Conservation (phyloP, 192 early-diverging fungal genomes). For the Coemansia sp. region DNA sequence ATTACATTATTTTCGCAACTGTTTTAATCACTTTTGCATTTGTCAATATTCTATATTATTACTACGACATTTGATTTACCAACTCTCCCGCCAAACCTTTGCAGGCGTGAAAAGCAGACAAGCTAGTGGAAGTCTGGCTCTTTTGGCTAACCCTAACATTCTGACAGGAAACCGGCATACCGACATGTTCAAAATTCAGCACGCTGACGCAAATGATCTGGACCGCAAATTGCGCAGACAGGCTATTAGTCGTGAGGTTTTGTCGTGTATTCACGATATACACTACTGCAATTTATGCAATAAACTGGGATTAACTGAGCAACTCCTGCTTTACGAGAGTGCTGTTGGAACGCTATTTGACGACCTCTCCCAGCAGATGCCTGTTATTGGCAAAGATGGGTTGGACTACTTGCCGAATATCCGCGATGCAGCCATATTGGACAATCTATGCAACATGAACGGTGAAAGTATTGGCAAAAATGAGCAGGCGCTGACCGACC, state of each 20-base stretch:
- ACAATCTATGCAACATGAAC: neutral
- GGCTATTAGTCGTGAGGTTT: neutral
- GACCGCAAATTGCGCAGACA: neutral
- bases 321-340: neutral
- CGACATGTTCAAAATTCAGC: neutral
- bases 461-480: neutral
- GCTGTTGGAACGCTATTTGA: neutral
- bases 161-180: neutral
- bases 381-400: neutral
- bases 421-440: neutral
- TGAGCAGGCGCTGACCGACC: neutral
- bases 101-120: too few species aligned
- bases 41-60: too few species aligned
- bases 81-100: too few species aligned
- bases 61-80: too few species aligned
- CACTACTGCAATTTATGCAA: neutral
- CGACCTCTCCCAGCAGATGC: neutral
- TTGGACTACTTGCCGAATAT: neutral
- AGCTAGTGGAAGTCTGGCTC: too few species aligned
- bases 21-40: too few species aligned
- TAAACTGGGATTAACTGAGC: neutral
- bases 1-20: too few species aligned
- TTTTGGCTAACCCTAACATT: neutral
- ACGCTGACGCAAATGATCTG: neutral
- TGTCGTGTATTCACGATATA: neutral